A percentile compares a stretch with the other conserved stretches of the same genome.
phyloP scores from a whole-genome alignment of 805 yeast species.

The Lipomyces yamanashiensis region DNA sequence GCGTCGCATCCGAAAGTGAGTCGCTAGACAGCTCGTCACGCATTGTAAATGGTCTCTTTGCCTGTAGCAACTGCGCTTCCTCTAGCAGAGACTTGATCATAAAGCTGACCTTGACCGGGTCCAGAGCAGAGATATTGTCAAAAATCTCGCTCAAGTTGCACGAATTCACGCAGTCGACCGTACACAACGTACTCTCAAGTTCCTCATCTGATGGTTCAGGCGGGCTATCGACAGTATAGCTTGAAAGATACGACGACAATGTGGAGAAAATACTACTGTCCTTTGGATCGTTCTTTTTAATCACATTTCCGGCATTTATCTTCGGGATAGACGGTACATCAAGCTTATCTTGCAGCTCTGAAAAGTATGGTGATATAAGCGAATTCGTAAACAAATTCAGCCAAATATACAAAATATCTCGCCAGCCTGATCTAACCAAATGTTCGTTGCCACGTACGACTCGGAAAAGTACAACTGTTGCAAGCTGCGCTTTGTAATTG shows the following conservation, averaged over 20 bases:
- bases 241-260: constrained; percentile 87
- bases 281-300: constrained; percentile 64
- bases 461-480: constrained; percentile 83
- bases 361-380: constrained; percentile 52
- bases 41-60: constrained; percentile 15
- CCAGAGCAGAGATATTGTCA: constrained; percentile 51
- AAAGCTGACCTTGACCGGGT: constrained; percentile 28
- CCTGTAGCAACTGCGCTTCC: constrained; percentile 29
- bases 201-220: constrained; percentile 94
- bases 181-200: constrained; percentile 79
- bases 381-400: constrained; percentile 73
- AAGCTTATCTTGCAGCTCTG: constrained; percentile 64
- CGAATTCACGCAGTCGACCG: constrained; percentile 80
- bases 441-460: constrained; percentile 64
- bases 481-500: constrained; percentile 88
- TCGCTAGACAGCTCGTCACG: constrained; percentile 15
- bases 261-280: constrained; percentile 85
- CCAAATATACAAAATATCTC: constrained; percentile 60
- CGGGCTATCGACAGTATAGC: constrained; percentile 74
- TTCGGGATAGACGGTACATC: constrained; percentile 59
- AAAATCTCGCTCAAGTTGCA: constrained; percentile 65
- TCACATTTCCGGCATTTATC: constrained; percentile 68
- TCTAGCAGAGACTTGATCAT: constrained; percentile 28
- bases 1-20: background rate
- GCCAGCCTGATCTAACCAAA: constrained; percentile 63